Evolutionary conservation across 352 stramenopile genomes (phyloP), one percentile per base, ranked within the genome.

Genomic region (Phytophthora constricta): DNA sequence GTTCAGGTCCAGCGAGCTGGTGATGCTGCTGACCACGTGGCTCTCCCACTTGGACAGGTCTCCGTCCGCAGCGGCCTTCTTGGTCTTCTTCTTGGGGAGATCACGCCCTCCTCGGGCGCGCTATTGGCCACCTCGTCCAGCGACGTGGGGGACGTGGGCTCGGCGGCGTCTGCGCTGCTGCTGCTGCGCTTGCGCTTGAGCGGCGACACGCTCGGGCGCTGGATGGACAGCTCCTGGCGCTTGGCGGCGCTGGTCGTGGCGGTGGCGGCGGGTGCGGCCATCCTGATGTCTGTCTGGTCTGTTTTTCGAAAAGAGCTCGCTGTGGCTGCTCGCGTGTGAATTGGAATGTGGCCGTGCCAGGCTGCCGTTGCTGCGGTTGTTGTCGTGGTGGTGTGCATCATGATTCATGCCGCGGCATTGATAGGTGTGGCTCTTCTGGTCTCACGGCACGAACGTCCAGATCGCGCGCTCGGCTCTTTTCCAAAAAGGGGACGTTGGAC

Each of bases 11-110:
- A 74, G 37, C 9, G 68, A 52, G 54, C 49, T 72, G 33, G 64
- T 42, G 47, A 80, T 58, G 53, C 57, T 75, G 46, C 49, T 52
- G 34, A 72, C 61, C 17, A 72, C 58, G 54, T 67, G 49, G 55
- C 46, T 65, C 43, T 74, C 69, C 72, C 68, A 80, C 56, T 80
- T 83, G 65, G 19, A 70, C 52, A 67, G 59, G 26, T 70, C 52
- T 26, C 54, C 37, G n/a, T 22, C n/a, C n/a, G n/a, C n/a, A n/a
- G n/a, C 37, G 39, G 19, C 37, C 17, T 66, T 56, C 48, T 81
- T 70, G 25, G 72, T 60, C 54, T 84, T 84, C 70, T 84, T 84
- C 72, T 81, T 84, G 31, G 76, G 72, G 76, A 84, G 48, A 84
- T 84, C 31, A 72, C 66, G 48, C 45, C 43, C 60, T 68, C 52